Base-by-base conservation (phyloP, 2,329 filamentous ascomycete genomes). In the Hypoxylon sp. region DNA sequence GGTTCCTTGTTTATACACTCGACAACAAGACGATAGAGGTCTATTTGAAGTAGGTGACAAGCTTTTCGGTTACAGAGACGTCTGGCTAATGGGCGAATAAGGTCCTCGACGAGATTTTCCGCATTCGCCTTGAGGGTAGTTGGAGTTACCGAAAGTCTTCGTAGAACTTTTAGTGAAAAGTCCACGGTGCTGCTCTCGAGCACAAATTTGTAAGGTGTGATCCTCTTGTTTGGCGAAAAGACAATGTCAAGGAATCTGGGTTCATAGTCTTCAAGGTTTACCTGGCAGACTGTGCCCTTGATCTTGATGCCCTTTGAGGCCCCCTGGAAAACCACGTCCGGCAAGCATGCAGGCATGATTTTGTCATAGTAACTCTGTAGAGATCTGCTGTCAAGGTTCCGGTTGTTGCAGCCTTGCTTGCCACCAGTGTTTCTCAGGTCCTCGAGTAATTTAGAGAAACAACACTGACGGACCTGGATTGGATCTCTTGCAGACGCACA, bases 331-430 rank as follows among this genome's bases (percentile, higher is more conserved):
- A 67, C n/a, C 6, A 39, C 31, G 11, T 52, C 29, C 21, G 56
- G 32, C 8, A 39, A 31, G 39, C 67, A 72, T 7, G 67, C 67
- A 48, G 69, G 67, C 15, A 68, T 5, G 19, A 72, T 42, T 29
- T 50, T 39, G 19, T 64, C 46, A 24, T 70, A 72, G 27, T 39
- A 37, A 24, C 29, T 27, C 17, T 27, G 15, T 3, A 72, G 48
- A 29, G 67, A 42, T 56, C 69, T 58, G 8, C 11, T 27, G 24
- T 68, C 67, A 2, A 55, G 64, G 35, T 64, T 72, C 27, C 13
- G 13, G 44, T 27, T 53, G 2, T 31, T 5, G 2, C 4, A 4
- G 15, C n/a, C 10, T 24, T 52, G 15, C 10, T 57, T 17, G 53
- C 54, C 60, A 21, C 15, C 11, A 24, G 21, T 46, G 35, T 66